phyloP scores from a whole-genome alignment of 768 basidiomycete species.

The Tylopilus balloui region DNA sequence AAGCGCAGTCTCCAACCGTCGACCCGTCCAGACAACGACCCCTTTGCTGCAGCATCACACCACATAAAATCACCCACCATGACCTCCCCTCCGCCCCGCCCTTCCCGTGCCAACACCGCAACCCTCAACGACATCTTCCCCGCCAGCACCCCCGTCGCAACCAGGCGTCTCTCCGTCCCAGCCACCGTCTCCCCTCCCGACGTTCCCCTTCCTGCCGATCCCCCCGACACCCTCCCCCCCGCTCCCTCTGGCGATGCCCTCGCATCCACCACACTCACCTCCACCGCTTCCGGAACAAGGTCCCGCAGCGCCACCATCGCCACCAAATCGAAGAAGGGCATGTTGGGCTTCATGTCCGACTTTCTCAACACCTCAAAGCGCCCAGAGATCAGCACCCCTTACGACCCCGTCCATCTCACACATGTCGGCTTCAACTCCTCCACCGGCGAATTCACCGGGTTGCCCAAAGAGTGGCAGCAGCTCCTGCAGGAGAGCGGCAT shows the following conservation, averaged over 20 bases:
- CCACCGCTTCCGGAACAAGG: slow-evolving; percentile 29
- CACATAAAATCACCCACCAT: slow-evolving; percentile 10
- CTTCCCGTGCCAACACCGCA: slow-evolving; percentile 81
- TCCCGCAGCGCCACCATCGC: slow-evolving; percentile 41
- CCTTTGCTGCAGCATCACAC: slow-evolving; percentile 41
- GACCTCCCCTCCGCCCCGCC: slow-evolving; percentile 66
- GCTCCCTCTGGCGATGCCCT: slow-evolving; percentile 13
- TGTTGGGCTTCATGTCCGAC: slow-evolving; percentile 61
- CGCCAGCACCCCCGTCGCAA: slow-evolving; percentile 35
- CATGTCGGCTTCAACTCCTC: slow-evolving; percentile 99
- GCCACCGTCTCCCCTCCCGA: slow-evolving; percentile 26
- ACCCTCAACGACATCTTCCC: slow-evolving; percentile 73
- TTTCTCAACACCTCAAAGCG: slow-evolving; percentile 74
- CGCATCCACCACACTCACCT: background rate
- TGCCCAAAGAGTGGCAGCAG: slow-evolving; percentile 99
- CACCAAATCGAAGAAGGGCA: slow-evolving; percentile 55
- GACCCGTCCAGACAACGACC: slow-evolving; percentile 39
- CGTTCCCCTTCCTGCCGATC: slow-evolving; percentile 17
- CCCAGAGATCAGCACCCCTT: slow-evolving; percentile 93
- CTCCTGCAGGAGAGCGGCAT: slow-evolving; percentile 94
- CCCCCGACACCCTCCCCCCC: slow-evolving; percentile 22
- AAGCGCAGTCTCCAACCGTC: slow-evolving; percentile 42
- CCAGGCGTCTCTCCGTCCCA: slow-evolving; percentile 53
- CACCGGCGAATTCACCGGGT: slow-evolving; percentile 95
- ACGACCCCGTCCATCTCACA: slow-evolving; percentile 98